Conservation (phyloP, 129 eudicot genomes). For the Flaveria trinervia region DNA sequence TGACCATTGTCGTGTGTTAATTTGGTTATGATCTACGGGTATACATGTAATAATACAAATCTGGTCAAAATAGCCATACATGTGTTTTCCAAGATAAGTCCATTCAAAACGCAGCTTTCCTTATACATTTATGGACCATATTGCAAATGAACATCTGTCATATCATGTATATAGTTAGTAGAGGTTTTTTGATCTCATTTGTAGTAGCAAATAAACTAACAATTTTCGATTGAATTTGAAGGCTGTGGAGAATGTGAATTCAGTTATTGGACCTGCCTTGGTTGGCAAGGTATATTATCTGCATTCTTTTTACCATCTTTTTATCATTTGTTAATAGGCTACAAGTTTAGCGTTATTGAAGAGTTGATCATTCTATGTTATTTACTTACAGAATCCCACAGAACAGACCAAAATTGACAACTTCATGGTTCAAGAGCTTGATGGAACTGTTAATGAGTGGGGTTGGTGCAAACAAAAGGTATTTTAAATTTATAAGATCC, state of each 20-base stretch:
- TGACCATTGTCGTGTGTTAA: neutral
- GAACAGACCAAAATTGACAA: constrained; percentile 49
- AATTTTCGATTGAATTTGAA: constrained; percentile 7
- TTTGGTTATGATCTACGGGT: no score
- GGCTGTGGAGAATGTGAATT: constrained; percentile 51
- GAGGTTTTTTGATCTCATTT: neutral
- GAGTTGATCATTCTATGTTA: neutral
- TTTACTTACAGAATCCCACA: constrained; percentile 40
- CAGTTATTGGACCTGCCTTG: constrained; percentile 46
- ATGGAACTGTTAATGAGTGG: constrained; percentile 44
- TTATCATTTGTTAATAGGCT: neutral
- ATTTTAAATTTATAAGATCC: neutral
- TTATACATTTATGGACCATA: neutral
- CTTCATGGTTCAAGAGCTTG: constrained; percentile 50
- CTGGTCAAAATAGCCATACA: no score
- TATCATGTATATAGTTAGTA: neutral
- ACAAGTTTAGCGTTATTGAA: neutral
- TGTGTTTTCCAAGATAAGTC: no score
- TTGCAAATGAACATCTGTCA: neutral
- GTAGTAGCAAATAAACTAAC: constrained; percentile 10
- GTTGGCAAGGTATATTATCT: constrained; percentile 36
- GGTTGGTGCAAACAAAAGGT: constrained; percentile 59
- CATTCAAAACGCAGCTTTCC: neutral
- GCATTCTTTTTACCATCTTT: neutral
- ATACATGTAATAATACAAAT: no score